Evolutionary conservation across 768 basidiomycete species (phyloP).

Genomic region (Mrakia gelida): DNA sequence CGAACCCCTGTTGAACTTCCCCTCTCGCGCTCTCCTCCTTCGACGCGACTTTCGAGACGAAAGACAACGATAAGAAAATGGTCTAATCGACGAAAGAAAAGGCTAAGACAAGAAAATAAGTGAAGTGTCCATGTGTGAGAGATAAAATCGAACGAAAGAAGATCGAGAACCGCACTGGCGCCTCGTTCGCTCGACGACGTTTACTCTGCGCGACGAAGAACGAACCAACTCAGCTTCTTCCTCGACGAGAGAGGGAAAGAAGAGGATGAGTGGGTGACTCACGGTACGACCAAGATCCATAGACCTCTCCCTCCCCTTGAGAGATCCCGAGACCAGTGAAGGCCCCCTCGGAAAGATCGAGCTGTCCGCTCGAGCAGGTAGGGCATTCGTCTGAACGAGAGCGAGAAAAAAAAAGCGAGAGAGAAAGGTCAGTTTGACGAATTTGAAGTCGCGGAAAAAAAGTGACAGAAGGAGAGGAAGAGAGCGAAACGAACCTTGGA

Average conservation of each 20-base stretch:
- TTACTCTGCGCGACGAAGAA: not conserved
- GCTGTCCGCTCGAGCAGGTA: conserved; percentile 5
- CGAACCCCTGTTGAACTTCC: not conserved
- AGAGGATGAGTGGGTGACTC: not conserved
- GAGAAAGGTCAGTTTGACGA: not conserved
- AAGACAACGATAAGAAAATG: too few species aligned
- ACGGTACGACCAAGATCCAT: conserved; percentile 15
- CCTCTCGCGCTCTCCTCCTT: not conserved
- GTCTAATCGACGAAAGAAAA: too few species aligned
- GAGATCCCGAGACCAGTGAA: not conserved
- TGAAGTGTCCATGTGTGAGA: too few species aligned
- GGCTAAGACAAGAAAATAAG: too few species aligned
- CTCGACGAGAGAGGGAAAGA: not conserved
- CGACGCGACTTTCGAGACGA: too few species aligned
- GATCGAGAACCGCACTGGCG: too few species aligned
- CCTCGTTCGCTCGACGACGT: too few species aligned
- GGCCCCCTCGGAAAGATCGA: conserved; percentile 12
- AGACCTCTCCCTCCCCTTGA: not conserved
- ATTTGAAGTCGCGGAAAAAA: not conserved
- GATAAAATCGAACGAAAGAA: too few species aligned
- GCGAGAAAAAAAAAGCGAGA: not conserved
- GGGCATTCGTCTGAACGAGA: conserved; percentile 13
- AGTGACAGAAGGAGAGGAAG: not conserved
- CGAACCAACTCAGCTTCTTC: too few species aligned
- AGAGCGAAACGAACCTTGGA: conserved; percentile 1